Conservation (phyloP, 164 flowering plant genomes). For the Saururus chinensis region DNA sequence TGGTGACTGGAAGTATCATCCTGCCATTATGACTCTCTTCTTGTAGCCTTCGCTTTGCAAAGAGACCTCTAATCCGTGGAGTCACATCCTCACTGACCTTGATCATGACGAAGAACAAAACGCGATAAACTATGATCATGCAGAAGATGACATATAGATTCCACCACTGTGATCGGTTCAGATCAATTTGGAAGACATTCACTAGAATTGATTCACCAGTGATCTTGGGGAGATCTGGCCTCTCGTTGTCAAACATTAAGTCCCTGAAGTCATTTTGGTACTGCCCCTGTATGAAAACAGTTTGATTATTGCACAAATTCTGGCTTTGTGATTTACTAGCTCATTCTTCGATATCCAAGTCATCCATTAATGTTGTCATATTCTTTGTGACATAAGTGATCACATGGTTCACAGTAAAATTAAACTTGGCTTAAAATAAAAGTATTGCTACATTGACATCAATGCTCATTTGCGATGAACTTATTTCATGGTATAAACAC, state of each 20-base stretch:
- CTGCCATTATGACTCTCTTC: constrained; percentile 13
- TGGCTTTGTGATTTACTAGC: too few species aligned
- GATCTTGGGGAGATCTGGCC: constrained; percentile 51
- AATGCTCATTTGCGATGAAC: not conserved
- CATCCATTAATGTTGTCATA: too few species aligned
- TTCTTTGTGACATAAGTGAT: too few species aligned
- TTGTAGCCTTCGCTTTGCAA: constrained; percentile 75
- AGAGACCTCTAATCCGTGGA: constrained; percentile 80
- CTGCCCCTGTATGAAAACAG: constrained; percentile 45
- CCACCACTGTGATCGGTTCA: constrained; percentile 71
- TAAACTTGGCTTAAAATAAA: too few species aligned
- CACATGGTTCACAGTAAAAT: too few species aligned
- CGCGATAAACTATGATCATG: constrained; percentile 72
- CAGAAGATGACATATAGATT: constrained; percentile 60
- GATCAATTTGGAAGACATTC: constrained; percentile 68
- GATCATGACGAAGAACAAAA: constrained; percentile 81
- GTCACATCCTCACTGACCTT: constrained; percentile 88
- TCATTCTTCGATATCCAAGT: too few species aligned
- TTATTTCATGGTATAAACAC: too few species aligned
- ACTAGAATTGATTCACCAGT: constrained; percentile 73
- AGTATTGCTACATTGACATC: too few species aligned
- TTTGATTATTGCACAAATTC: not conserved
- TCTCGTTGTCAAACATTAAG: constrained; percentile 54
- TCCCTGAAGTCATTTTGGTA: constrained; percentile 81
- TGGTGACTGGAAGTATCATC: not conserved